Evolutionary conservation across 2,329 filamentous ascomycete genomes (phyloP), one percentile per base, ranked within the genome.

Genomic region (Teratosphaeria viscida): DNA sequence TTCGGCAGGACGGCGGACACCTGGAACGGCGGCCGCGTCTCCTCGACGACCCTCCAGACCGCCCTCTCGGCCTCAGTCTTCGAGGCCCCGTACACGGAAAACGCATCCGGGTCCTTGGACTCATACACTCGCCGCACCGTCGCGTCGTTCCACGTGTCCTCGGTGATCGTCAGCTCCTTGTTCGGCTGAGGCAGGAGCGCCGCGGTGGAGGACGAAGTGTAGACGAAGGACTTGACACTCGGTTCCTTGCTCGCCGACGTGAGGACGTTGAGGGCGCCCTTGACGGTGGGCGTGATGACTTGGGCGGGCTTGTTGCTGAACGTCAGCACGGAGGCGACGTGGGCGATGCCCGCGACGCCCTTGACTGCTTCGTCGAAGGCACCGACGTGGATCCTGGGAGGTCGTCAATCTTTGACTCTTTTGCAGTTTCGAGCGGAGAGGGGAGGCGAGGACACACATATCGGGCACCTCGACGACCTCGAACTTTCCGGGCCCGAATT

Each of bases 31-130:
- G 77, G 75, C 14, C 76, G 74, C 10, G 76, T 72, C 52, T 78
- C 73, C 52, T 73, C 64, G 26, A 78, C 65, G 65, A 75, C 81
- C 49, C 75, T 74, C 77, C 78, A 80, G 12, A 78, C 66, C 6
- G 73, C 74, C 32, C 74, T 74, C 66, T 82, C 80, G 0, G 71
- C 73, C 60, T 77, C 72, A 0, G 72, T 75, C 63, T 82, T 82
- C 55, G 73, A 74, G 1, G 78, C 79, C 0, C 71, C 69, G 59
- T 82, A 82, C 1, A 77, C 68, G 11, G 66, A 64, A 55, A 65
- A 66, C 60, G 67, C 68, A 26, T 69, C 72, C 37, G 65, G 69
- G 26, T 67, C 66, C 58, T 66, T 67, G 27, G 67, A 70, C 67
- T 68, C 76, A 16, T 72, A 75, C 3, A 66, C 63, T 23, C 27